Percentiles rank a stretch among this genome's conserved stretches.
Conservation (phyloP, 2,329 filamentous ascomycete genomes). For the Verticillium klebahnii region DNA sequence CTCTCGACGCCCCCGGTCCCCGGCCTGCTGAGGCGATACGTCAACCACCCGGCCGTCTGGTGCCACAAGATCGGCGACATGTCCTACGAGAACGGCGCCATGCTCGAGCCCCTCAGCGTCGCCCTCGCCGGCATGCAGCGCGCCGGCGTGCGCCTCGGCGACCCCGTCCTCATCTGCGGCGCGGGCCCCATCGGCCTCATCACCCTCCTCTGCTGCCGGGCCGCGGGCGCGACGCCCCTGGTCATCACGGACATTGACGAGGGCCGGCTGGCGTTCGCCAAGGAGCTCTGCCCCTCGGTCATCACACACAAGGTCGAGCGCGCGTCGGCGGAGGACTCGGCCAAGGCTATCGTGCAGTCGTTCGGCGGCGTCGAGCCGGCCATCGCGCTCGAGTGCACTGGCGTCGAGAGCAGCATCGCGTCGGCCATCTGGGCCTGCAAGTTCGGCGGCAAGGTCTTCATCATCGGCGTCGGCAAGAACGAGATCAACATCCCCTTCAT, state of each 20-base stretch:
- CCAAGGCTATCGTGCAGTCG: constrained; percentile 58
- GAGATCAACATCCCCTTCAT: constrained; percentile 97
- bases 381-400: constrained; percentile 87
- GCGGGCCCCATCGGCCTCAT: constrained; percentile 93
- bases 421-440: constrained; percentile 85
- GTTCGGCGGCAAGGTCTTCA: constrained; percentile 95
- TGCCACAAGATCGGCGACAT: constrained; percentile 95
- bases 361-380: constrained; percentile 79
- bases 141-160: constrained; percentile 74
- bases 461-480: constrained; percentile 92
- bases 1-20: constrained; percentile 86
- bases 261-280: constrained; percentile 77
- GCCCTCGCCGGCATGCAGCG: constrained; percentile 85
- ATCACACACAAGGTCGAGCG: constrained; percentile 75
- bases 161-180: constrained; percentile 84
- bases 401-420: constrained; percentile 83
- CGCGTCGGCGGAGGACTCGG: constrained; percentile 64
- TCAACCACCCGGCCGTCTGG: constrained; percentile 92
- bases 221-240: constrained; percentile 84
- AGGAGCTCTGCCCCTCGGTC: constrained; percentile 73
- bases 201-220: constrained; percentile 76
- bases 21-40: constrained; percentile 83
- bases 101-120: constrained; percentile 87
- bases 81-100: constrained; percentile 84
- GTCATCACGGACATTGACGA: constrained; percentile 95